Evolutionary conservation across 2,329 filamentous ascomycete genomes (phyloP).

Genomic region (Clonostachys chloroleuca): DNA sequence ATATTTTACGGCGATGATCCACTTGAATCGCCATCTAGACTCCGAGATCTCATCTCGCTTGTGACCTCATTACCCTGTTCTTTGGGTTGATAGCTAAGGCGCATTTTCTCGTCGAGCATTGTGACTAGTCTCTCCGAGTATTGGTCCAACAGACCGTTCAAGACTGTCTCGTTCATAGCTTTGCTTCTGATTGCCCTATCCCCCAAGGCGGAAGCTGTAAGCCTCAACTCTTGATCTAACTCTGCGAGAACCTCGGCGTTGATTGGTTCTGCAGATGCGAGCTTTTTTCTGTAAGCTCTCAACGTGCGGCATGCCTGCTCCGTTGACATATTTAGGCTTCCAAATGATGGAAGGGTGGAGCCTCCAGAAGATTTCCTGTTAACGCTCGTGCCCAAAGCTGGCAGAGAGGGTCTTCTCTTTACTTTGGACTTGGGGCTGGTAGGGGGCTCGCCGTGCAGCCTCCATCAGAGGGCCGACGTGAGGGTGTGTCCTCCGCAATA

Average conservation of each 20-base stretch:
- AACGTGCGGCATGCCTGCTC: slow-evolving; percentile 61
- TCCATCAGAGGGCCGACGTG: slow-evolving; percentile 38
- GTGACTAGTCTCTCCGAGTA: slow-evolving; percentile 70
- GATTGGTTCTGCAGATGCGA: slow-evolving; percentile 51
- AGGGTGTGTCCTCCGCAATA: slow-evolving; percentile 39
- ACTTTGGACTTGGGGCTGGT: slow-evolving; percentile 42
- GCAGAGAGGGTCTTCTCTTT: slow-evolving; percentile 48
- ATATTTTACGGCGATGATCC: slow-evolving; percentile 21
- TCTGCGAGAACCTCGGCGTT: slow-evolving; percentile 55
- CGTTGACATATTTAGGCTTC: slow-evolving; percentile 56
- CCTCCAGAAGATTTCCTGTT: slow-evolving; percentile 42
- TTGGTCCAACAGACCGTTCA: slow-evolving; percentile 66
- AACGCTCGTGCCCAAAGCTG: slow-evolving; percentile 35
- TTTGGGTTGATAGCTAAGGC: slow-evolving; percentile 33
- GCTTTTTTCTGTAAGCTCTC: slow-evolving; percentile 58
- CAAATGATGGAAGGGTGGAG: slow-evolving; percentile 41
- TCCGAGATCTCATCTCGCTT: slow-evolving; percentile 17
- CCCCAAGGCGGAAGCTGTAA: slow-evolving; percentile 57
- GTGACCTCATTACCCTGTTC: slow-evolving; percentile 17
- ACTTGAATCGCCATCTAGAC: slow-evolving; percentile 23
- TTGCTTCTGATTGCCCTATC: slow-evolving; percentile 50
- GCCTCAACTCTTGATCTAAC: slow-evolving; percentile 59
- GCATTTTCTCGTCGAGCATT: slow-evolving; percentile 68
- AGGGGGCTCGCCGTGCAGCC: slow-evolving; percentile 42
- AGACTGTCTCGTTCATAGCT: slow-evolving; percentile 50